Percentiles rank a stretch among this genome's conserved stretches.
phyloP scores from a whole-genome alignment of 208 protist genomes.

The Strigomonas oncopelti region DNA sequence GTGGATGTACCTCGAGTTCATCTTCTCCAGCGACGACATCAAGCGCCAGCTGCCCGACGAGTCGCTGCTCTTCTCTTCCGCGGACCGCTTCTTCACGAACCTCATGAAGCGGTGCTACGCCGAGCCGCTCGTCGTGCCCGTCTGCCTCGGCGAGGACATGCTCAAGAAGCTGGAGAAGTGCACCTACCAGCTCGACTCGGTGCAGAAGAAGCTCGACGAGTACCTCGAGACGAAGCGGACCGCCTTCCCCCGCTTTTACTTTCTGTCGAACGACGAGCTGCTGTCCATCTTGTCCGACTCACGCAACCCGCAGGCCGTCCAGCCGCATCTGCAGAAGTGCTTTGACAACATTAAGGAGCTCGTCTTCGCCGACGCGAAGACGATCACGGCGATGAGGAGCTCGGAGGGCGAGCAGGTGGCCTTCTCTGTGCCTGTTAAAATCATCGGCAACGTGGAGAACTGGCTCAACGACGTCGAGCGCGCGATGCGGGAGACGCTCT shows the following conservation, averaged over 20 bases:
- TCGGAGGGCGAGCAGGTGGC: conserved; percentile 87
- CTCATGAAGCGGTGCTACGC: conserved; percentile 79
- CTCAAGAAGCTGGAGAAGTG: conserved; percentile 86
- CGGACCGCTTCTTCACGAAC: conserved; percentile 86
- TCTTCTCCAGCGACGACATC: conserved; percentile 96
- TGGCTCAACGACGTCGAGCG: conserved; percentile 92
- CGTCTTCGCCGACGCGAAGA: conserved; percentile 66
- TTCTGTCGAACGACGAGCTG: conserved; percentile 97
- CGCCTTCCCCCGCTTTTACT: conserved; percentile 96
- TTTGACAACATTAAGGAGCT: conserved; percentile 93
- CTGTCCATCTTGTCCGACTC: conserved; percentile 96
- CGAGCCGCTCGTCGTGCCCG: conserved; percentile 76
- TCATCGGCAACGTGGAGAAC: conserved; percentile 91
- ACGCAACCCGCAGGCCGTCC: conserved; percentile 91
- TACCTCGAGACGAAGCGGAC: conserved; percentile 95
- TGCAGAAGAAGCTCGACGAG: conserved; percentile 94
- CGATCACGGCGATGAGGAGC: conserved; percentile 86
- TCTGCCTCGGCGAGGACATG: conserved; percentile 67
- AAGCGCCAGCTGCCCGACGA: conserved; percentile 91
- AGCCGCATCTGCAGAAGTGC: conserved; percentile 94
- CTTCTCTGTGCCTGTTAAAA: conserved; percentile 75
- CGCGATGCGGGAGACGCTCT: conserved; percentile 84
- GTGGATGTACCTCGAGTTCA: conserved; percentile 98
- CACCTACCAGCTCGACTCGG: conserved; percentile 86
- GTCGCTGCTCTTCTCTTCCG: conserved; percentile 74